phyloP scores from a whole-genome alignment of 1,139 yeast species.

The Magnusiomyces suaveolens region DNA sequence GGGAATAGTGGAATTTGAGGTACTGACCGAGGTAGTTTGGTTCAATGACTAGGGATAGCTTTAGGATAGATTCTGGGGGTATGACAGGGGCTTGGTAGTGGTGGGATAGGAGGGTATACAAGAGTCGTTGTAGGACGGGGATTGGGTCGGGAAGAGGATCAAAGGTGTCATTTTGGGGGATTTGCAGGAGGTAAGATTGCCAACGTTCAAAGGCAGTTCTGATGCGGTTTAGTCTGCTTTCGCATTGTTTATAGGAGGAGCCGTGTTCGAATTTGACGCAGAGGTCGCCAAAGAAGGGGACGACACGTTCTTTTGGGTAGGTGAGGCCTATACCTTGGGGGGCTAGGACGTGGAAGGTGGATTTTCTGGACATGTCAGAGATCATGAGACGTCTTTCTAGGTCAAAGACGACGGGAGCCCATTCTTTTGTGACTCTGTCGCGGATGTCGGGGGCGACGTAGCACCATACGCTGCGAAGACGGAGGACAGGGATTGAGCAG shows the following conservation, averaged over 20 bases:
- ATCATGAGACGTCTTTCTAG: slow-evolving; percentile 65
- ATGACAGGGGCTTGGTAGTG: slow-evolving; percentile 24
- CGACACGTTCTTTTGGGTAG: slow-evolving; percentile 67
- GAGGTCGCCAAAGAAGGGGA: slow-evolving; percentile 88
- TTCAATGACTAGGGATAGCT: slow-evolving; percentile 38
- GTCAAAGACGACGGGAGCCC: slow-evolving; percentile 93
- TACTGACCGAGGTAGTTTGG: slow-evolving; percentile 39
- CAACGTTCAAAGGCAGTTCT: slow-evolving; percentile 71
- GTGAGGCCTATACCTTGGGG: slow-evolving; percentile 80
- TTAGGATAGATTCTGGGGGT: slow-evolving; percentile 29
- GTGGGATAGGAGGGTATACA: slow-evolving; percentile 32
- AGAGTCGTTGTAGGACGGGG: slow-evolving; percentile 28
- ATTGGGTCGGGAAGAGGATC: slow-evolving; percentile 27
- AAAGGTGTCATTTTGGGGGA: slow-evolving; percentile 34
- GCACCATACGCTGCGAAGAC: slow-evolving; percentile 71
- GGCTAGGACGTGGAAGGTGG: slow-evolving; percentile 66
- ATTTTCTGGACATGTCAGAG: slow-evolving; percentile 39
- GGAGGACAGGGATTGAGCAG: slow-evolving; percentile 71
- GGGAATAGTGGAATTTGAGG: slow-evolving; percentile 34
- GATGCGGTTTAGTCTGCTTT: slow-evolving; percentile 57
- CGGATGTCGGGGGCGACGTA: slow-evolving; percentile 53
- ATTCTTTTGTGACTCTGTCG: slow-evolving; percentile 61
- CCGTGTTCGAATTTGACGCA: slow-evolving; percentile 35
- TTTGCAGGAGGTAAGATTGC: slow-evolving; percentile 50
- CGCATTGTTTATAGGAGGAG: slow-evolving; percentile 48